These are phyloP conservation scores for Diversispora eburnea DNA, from an alignment of 192 early-diverging fungal genomes.

Conservation along the genomic window DNA sequence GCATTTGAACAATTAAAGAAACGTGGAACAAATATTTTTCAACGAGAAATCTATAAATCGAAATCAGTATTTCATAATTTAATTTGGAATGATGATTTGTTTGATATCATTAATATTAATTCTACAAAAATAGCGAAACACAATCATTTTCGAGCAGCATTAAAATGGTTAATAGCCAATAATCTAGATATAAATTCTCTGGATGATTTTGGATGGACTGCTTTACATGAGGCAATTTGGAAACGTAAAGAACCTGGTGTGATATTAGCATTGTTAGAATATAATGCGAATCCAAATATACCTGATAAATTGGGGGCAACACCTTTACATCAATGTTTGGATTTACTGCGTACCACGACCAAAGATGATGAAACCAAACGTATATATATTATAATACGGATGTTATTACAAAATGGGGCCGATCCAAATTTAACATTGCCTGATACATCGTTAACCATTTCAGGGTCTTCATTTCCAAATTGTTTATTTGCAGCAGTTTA, in stretches of 20 bases:
- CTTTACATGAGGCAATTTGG: constrained; percentile 19
- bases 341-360: background rate
- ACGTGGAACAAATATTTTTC: background rate
- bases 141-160: background rate
- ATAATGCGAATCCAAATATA: constrained; percentile 19
- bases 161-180: constrained; percentile 14
- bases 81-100: constrained; percentile 12
- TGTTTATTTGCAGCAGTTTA: constrained; percentile 18
- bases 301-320: background rate
- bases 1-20: constrained; percentile 8
- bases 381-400: background rate
- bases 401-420: background rate
- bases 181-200: background rate
- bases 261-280: constrained; percentile 5
- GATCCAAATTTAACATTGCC: constrained; percentile 12
- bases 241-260: constrained; percentile 9
- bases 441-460: constrained; percentile 2
- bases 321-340: constrained; percentile 12
- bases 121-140: background rate
- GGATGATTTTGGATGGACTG: constrained; percentile 10
- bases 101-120: background rate
- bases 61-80: constrained; percentile 8
- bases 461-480: constrained; percentile 10
- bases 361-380: background rate
- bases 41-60: background rate